Evolutionary conservation across 2,329 filamentous ascomycete species (phyloP).

Genomic region (Penicillium expansum): DNA sequence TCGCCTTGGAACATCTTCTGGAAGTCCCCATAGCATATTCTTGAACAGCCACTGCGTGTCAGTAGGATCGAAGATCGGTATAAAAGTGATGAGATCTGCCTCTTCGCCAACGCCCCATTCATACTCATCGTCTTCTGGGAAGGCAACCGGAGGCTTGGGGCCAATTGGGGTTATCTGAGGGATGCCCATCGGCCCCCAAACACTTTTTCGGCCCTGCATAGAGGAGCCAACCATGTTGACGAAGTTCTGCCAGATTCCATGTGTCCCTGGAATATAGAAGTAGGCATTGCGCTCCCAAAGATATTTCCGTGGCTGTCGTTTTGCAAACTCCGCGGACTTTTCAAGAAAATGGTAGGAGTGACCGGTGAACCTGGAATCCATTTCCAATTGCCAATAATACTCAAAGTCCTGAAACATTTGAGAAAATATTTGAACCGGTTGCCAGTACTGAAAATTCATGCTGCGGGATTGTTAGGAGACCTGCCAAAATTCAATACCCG

Average conservation of each 20-base stretch:
- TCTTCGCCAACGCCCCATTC: conserved; percentile 52
- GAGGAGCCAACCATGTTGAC: neutral
- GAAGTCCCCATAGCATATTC: conserved; percentile 68
- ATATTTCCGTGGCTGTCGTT: conserved; percentile 55
- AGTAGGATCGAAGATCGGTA: conserved; percentile 71
- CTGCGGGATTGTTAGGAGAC: neutral
- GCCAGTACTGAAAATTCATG: conserved; percentile 52
- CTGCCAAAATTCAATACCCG: neutral
- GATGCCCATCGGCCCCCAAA: neutral
- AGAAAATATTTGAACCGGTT: conserved; percentile 72
- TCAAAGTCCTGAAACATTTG: conserved; percentile 72
- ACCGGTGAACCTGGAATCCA: conserved; percentile 70
- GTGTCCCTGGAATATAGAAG: conserved; percentile 28
- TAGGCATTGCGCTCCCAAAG: conserved; percentile 58
- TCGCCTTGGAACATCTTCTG: conserved; percentile 57
- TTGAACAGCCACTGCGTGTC: conserved; percentile 71
- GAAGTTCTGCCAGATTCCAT: neutral
- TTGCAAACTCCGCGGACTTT: conserved; percentile 56
- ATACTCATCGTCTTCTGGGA: conserved; percentile 64
- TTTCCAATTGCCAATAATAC: conserved; percentile 79
- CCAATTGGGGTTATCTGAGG: conserved; percentile 37
- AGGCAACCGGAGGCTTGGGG: conserved; percentile 59
- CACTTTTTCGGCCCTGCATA: neutral
- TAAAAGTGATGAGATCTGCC: conserved; percentile 73
- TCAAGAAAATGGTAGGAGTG: conserved; percentile 74